phyloP scores from a whole-genome alignment of 345 rosid genomes.

The Erysimum cheiranthoides region DNA sequence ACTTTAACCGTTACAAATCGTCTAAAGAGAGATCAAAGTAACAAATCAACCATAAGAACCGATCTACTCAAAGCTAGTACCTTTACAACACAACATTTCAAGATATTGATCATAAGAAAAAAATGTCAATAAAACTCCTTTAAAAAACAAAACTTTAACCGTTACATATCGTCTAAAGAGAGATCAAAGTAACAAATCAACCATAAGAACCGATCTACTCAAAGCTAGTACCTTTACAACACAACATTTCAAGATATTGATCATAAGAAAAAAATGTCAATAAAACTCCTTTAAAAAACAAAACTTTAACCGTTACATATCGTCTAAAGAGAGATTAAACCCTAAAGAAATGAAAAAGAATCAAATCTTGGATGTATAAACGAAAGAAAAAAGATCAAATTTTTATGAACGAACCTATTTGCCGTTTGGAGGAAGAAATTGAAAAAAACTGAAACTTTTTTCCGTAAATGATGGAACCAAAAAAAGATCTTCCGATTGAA shows the following conservation, averaged over 20 bases:
- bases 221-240: background rate
- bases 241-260: background rate
- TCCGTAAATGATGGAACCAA: background rate
- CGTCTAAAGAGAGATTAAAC: background rate
- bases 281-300: background rate
- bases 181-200: no score
- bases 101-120: no score
- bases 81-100: no score
- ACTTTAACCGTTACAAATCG: background rate
- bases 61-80: no score
- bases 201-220: background rate
- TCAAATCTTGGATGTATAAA: background rate
- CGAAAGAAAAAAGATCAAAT: background rate
- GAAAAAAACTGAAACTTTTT: background rate
- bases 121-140: no score
- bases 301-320: background rate
- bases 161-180: no score
- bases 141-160: background rate
- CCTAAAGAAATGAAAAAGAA: background rate
- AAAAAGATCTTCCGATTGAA: background rate
- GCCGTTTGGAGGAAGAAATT: background rate
- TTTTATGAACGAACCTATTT: constrained; percentile 7
- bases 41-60: no score
- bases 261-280: no score
- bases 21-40: background rate